A percentile compares a stretch with the other conserved stretches of the same genome.
These are phyloP conservation scores for Chimonanthus praecox DNA, from an alignment of 164 flowering plant species.

Conservation along the genomic window DNA sequence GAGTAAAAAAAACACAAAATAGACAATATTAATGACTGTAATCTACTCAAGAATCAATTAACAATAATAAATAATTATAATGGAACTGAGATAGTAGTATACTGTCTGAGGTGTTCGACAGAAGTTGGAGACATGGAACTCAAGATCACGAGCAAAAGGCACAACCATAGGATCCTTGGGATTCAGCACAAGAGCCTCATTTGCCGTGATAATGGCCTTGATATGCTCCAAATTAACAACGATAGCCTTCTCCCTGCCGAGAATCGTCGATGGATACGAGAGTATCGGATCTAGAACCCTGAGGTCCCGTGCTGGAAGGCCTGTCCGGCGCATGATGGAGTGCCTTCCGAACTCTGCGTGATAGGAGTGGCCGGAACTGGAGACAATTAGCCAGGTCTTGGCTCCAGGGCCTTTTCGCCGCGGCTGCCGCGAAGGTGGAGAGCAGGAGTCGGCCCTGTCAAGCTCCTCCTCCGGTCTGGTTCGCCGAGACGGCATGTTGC, in stretches of 20 bases:
- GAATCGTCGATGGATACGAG: slow-evolving; percentile 27
- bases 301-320: slow-evolving; percentile 30
- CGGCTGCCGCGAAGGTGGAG: neutral
- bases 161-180: slow-evolving; percentile 25
- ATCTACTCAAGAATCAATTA: no score
- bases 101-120: slow-evolving; percentile 8
- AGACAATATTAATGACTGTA: no score
- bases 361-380: slow-evolving; percentile 26
- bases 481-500: neutral
- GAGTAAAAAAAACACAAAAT: no score
- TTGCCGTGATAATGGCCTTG: slow-evolving; percentile 34
- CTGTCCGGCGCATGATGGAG: slow-evolving; percentile 31
- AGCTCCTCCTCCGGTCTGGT: slow-evolving; percentile 8
- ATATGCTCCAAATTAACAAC: slow-evolving; percentile 38
- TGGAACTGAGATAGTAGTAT: neutral
- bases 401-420: slow-evolving; percentile 19
- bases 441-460: neutral
- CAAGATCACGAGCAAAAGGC: slow-evolving; percentile 34
- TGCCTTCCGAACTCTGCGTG: slow-evolving; percentile 29
- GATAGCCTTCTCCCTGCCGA: slow-evolving; percentile 33
- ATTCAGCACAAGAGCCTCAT: slow-evolving; percentile 31
- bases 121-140: slow-evolving; percentile 17
- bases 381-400: slow-evolving; percentile 35
- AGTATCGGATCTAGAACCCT: slow-evolving; percentile 30
- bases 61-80: no score